These are phyloP conservation scores for Magnusiomyces paraingens DNA, from an alignment of 1,139 yeast genomes.

Conservation along the genomic window DNA sequence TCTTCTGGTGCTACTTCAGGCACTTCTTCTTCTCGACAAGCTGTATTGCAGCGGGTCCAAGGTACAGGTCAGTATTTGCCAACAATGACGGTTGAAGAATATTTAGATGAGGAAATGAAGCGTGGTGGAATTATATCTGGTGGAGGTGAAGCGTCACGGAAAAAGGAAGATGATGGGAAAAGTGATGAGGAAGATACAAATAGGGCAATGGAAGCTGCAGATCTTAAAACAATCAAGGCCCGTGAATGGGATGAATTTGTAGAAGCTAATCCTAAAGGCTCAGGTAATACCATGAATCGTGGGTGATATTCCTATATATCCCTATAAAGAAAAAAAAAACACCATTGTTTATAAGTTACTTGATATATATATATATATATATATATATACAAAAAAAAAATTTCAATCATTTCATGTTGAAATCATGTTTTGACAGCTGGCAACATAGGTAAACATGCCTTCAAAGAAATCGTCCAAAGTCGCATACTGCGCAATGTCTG, in stretches of 20 bases:
- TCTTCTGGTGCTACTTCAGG: conserved; percentile 20
- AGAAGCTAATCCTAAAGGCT: conserved; percentile 72
- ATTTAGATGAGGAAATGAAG: conserved; percentile 74
- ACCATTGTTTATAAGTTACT: too few relatives aligned
- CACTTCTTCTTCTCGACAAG: conserved; percentile 36
- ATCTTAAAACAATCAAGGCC: conserved; percentile 53
- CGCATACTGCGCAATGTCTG: conserved; percentile 11
- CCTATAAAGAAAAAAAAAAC: too few relatives aligned
- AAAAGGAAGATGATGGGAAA: conserved; percentile 43
- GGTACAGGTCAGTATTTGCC: conserved; percentile 95
- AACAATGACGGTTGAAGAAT: conserved; percentile 91
- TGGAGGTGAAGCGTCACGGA: conserved; percentile 37
- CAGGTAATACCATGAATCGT: conserved; percentile 81
- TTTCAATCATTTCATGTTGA: not conserved
- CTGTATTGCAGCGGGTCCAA: conserved; percentile 57
- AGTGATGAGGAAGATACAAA: conserved; percentile 42
- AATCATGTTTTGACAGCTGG: conserved; percentile 5
- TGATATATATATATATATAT: too few relatives aligned
- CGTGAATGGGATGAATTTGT: conserved; percentile 92
- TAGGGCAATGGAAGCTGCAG: conserved; percentile 39
- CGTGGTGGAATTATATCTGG: conserved; percentile 69
- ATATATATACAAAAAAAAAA: too few relatives aligned
- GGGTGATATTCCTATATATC: conserved; percentile 42
- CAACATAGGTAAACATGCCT: conserved; percentile 11
- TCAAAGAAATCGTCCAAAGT: conserved; percentile 13